Conservation (phyloP, 2,329 filamentous ascomycete species). For the Epichloe sylvatica region DNA sequence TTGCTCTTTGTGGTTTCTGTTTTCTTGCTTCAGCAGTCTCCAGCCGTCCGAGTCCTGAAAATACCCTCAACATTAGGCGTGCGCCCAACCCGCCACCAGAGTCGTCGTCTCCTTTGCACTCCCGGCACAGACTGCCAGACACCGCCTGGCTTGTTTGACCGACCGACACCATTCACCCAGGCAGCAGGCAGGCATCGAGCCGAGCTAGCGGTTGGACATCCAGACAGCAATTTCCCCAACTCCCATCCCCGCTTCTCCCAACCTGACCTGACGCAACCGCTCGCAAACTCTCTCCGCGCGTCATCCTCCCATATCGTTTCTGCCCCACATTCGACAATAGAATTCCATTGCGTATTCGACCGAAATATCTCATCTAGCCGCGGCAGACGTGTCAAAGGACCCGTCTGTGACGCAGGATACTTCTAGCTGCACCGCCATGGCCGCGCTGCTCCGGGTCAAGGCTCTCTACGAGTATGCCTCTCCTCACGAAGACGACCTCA, state of each 20-base stretch:
- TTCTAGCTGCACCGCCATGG: constrained; percentile 38
- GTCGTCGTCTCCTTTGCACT: background rate
- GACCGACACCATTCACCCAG: background rate
- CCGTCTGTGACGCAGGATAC: constrained; percentile 4
- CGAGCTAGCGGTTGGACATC: background rate
- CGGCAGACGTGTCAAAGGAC: constrained; percentile 6
- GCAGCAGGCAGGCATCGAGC: background rate
- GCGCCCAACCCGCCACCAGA: background rate
- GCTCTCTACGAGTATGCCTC: constrained; percentile 91
- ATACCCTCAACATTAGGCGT: background rate
- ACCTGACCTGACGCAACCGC: constrained; percentile 9
- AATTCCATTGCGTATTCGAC: background rate
- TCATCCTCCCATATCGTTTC: background rate
- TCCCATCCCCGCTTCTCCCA: constrained; percentile 7
- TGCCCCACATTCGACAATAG: constrained; percentile 2
- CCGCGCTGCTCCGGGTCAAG: constrained; percentile 81
- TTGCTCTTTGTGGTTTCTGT: background rate
- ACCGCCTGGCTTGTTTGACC: background rate
- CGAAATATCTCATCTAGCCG: constrained; percentile 4
- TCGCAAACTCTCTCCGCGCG: background rate
- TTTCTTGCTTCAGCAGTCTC: background rate
- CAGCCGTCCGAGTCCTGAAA: background rate
- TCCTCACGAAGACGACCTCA: constrained; percentile 86
- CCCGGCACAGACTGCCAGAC: background rate
- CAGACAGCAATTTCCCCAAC: background rate